Conservation (phyloP, 2,329 filamentous ascomycete species). For the Fusarium bulbicola region DNA sequence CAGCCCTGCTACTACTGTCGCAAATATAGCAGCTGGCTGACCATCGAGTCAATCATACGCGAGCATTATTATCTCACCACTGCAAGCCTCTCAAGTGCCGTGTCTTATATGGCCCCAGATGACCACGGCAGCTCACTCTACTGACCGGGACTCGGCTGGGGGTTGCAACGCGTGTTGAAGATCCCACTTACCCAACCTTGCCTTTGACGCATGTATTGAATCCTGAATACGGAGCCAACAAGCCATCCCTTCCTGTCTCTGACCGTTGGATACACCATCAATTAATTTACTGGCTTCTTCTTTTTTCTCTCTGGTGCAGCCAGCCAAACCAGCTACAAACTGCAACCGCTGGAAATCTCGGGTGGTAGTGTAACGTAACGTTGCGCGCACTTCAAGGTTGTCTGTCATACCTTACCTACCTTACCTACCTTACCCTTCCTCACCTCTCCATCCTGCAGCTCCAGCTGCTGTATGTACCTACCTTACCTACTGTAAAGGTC, state of each 20-base stretch:
- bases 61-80: constrained; percentile 16
- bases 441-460: background rate
- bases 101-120: background rate
- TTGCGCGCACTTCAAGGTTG: constrained; percentile 36
- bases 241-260: background rate
- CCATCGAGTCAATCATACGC: constrained; percentile 8
- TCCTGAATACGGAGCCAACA: background rate
- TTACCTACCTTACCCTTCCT: background rate
- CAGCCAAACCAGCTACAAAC: background rate
- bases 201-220: background rate
- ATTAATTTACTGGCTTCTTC: background rate
- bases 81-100: constrained; percentile 4
- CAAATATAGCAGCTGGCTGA: constrained; percentile 39
- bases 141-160: constrained; percentile 5
- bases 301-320: background rate
- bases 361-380: constrained; percentile 42
- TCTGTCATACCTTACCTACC: constrained; percentile 2
- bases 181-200: constrained; percentile 23
- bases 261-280: background rate
- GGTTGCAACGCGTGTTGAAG: constrained; percentile 11
- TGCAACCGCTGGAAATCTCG: constrained; percentile 3
- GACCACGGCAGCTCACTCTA: background rate
- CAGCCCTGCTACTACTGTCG: constrained; percentile 12
- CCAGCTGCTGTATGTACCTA: background rate
- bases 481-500: background rate